These are phyloP conservation scores for Pseudevernia furfuracea DNA, from an alignment of 495 filamentous ascomycete genomes.

Conservation along the genomic window DNA sequence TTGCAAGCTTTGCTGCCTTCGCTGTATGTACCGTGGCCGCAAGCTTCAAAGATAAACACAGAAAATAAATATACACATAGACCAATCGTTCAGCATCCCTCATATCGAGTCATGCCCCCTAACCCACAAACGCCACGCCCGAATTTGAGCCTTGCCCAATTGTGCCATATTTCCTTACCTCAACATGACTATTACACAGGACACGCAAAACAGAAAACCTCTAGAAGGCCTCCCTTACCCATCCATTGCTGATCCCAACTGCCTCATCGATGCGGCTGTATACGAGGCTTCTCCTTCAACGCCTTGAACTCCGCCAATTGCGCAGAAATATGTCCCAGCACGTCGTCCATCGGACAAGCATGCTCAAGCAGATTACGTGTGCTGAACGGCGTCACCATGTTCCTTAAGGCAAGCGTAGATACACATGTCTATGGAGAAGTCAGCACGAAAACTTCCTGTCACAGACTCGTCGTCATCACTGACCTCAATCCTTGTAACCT, in stretches of 20 bases:
- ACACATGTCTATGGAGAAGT: constrained; percentile 47
- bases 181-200: neutral
- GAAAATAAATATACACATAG: neutral
- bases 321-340: constrained; percentile 41
- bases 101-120: neutral
- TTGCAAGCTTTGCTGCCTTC: neutral
- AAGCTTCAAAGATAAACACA: neutral
- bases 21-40: neutral
- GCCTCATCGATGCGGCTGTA: neutral
- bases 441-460: constrained; percentile 16
- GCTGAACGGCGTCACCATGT: constrained; percentile 51
- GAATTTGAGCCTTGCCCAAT: neutral
- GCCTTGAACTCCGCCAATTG: constrained; percentile 45
- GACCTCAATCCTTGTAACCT: constrained; percentile 92
- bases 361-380: constrained; percentile 42
- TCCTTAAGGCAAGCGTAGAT: constrained; percentile 56
- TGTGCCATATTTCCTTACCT: neutral
- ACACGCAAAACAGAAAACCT: too few relatives aligned
- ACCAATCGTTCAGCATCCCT: neutral
- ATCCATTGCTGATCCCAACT: neutral
- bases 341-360: constrained; percentile 45
- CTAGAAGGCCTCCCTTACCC: neutral
- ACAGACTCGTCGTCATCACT: constrained; percentile 28
- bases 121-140: constrained; percentile 2
- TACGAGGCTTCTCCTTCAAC: constrained; percentile 35